Evolutionary conservation across 371 early-diverging fungal species (phyloP).

Genomic region (Mucor indicus): DNA sequence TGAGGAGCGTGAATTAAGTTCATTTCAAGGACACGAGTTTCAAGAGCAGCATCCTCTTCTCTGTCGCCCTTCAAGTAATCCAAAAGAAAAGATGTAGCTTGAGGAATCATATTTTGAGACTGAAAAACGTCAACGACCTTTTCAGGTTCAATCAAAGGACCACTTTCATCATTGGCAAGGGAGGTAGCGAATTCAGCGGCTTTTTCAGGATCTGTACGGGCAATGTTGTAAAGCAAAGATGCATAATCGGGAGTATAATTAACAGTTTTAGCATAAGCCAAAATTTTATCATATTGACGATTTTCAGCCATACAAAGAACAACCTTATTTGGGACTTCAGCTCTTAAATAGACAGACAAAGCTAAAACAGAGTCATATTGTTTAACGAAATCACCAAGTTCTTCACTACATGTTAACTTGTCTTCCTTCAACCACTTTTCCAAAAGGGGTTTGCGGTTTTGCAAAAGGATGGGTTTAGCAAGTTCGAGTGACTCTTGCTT

Average conservation of each 20-base stretch:
- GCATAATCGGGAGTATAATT: conserved; percentile 92
- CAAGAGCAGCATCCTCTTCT: conserved; percentile 87
- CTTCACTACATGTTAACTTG: conserved; percentile 96
- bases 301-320: conserved; percentile 95
- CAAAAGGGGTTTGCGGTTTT: conserved; percentile 89
- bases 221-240: conserved; percentile 83
- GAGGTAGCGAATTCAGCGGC: conserved; percentile 90
- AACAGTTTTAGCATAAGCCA: conserved; percentile 92
- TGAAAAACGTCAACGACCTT: conserved; percentile 90
- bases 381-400: conserved; percentile 96
- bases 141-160: conserved; percentile 85
- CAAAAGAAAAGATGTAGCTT: conserved; percentile 93
- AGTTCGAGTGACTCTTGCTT: conserved; percentile 93
- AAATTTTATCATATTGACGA: conserved; percentile 93
- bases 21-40: conserved; percentile 97
- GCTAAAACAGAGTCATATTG: conserved; percentile 89
- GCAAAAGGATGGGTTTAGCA: conserved; percentile 87
- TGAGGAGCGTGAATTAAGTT: conserved; percentile 95
- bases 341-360: conserved; percentile 92
- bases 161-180: conserved; percentile 79
- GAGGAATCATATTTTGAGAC: conserved; percentile 92
- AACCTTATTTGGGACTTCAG: conserved; percentile 90
- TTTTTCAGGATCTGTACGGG: conserved; percentile 90
- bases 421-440: conserved; percentile 99
- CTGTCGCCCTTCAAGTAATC: conserved; percentile 92